Evolutionary conservation across 2,329 filamentous ascomycete genomes (phyloP).

Genomic region (Ramichloridium luteum): DNA sequence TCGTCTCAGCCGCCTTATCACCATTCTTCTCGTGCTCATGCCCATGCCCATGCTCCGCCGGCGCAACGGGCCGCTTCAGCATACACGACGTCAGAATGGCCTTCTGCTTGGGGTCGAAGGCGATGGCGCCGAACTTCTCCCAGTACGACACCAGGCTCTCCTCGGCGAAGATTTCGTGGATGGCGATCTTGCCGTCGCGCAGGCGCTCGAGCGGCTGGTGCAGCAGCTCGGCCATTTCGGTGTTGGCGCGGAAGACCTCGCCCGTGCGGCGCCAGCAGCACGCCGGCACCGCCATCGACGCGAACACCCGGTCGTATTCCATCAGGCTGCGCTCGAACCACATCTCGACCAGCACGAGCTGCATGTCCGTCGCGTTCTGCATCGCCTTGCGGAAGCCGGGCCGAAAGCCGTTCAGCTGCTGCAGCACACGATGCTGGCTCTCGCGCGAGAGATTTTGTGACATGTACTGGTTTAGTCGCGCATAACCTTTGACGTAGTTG

Average conservation of each 20-base stretch:
- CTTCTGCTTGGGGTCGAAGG: conserved; percentile 87
- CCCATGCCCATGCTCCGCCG: conserved; percentile 23
- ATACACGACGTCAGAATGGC: conserved; percentile 89
- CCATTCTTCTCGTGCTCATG: conserved; percentile 24
- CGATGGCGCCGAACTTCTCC: conserved; percentile 98
- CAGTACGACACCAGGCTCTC: conserved; percentile 93
- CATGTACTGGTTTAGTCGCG: conserved; percentile 79
- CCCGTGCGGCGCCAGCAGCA: conserved; percentile 95
- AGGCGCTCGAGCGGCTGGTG: conserved; percentile 82
- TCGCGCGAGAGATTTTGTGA: conserved; percentile 71
- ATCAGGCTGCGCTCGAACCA: conserved; percentile 96
- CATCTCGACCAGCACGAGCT: conserved; percentile 93
- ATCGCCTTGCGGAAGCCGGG: conserved; percentile 95
- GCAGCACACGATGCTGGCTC: conserved; percentile 81
- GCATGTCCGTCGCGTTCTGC: conserved; percentile 81
- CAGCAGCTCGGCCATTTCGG: conserved; percentile 96
- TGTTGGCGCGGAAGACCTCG: conserved; percentile 94
- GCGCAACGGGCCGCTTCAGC: conserved; percentile 60
- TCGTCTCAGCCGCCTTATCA: conserved; percentile 48
- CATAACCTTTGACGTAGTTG: conserved; percentile 96
- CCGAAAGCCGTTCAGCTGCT: conserved; percentile 82
- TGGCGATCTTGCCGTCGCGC: conserved; percentile 82
- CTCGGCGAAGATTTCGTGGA: conserved; percentile 93
- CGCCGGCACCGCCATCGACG: conserved; percentile 95
- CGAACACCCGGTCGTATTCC: conserved; percentile 97